Evolutionary conservation across 2,329 filamentous ascomycete species (phyloP).

Genomic region (Cladosporium sp.): DNA sequence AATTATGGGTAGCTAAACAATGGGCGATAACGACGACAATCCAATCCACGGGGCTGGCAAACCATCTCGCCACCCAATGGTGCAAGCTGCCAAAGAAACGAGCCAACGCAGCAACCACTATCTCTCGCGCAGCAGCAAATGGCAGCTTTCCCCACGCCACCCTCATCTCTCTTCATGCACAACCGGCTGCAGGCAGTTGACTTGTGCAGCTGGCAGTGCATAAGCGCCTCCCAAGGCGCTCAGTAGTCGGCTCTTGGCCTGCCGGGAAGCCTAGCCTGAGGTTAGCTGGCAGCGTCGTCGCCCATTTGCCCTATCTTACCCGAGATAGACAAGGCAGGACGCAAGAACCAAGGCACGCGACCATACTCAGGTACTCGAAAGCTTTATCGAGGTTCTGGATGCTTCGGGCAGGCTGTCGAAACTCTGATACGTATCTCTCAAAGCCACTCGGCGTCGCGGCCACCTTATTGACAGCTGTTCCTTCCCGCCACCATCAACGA

Average conservation of each 20-base stretch:
- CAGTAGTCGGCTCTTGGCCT: slow-evolving; percentile 3
- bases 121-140: slow-evolving; percentile 6
- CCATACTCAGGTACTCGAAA: not conserved
- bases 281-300: not conserved
- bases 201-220: slow-evolving; percentile 5
- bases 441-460: not conserved
- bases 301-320: slow-evolving; percentile 6
- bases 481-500: not conserved
- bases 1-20: too few relatives aligned
- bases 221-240: not conserved
- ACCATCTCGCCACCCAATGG: not conserved
- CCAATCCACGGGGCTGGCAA: not conserved
- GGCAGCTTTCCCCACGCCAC: slow-evolving; percentile 10
- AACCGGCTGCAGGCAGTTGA: slow-evolving; percentile 5
- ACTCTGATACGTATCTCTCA: slow-evolving; percentile 2
- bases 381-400: slow-evolving; percentile 5
- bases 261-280: not conserved
- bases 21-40: not conserved
- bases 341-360: not conserved
- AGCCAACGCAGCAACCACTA: slow-evolving; percentile 3
- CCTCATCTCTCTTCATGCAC: slow-evolving; percentile 8
- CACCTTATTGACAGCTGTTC: not conserved
- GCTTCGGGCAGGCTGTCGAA: not conserved
- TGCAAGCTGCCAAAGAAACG: not conserved
- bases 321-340: not conserved